Evolutionary conservation across 2,329 filamentous ascomycete genomes (phyloP), one percentile per base, ranked within the genome.

Genomic region (Scortechinia acanthostroma): DNA sequence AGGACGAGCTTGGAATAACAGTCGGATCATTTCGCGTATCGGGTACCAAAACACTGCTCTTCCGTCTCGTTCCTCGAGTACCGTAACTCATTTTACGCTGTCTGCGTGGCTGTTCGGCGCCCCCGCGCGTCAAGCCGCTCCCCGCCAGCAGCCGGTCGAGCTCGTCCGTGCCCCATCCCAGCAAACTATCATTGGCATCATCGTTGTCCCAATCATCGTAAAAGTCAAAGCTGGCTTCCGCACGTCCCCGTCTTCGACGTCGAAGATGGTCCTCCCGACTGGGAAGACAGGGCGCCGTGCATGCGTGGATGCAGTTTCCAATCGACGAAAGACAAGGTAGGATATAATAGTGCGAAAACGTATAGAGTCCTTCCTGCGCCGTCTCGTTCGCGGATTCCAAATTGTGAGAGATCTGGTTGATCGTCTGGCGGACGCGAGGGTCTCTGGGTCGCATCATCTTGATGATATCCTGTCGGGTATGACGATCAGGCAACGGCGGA

Each of bases 161-260:
- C 53, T 80, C 78, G 49, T 81, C 79, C 47, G 72, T 71, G 13
- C 75, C 76, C 75, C 77, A 82, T 33, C 74, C 76, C 40, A 81
- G 56, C 43, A 80, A 53, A 2, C 67, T 65, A 45, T 74, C 68
- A 33, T 64, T 70, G 46, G 76, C 72, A 35, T 77, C 73, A 42
- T 77, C 73, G 35, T 76, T 73, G 44, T 83, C 79, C 80, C 80
- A 84, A 54, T 83, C 80, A 57, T 83, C 80, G 59, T 84, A 84
- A 60, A 84, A 84, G 55, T 83, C 80, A 53, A 84, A 84, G 55
- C 69, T 78, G 46, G 73, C 62, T 58, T 83, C 79, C 13, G 78
- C 75, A 46, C 74, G 56, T 1, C 71, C 73, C 46, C 70, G 68
- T 48, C 74, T 65, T 45, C 65, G 65, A 42, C 76, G 72, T 22